Evolutionary conservation across 352 stramenopile genomes (phyloP), one percentile per base, ranked within the genome.

Genomic region (Globisporangium splendens): DNA sequence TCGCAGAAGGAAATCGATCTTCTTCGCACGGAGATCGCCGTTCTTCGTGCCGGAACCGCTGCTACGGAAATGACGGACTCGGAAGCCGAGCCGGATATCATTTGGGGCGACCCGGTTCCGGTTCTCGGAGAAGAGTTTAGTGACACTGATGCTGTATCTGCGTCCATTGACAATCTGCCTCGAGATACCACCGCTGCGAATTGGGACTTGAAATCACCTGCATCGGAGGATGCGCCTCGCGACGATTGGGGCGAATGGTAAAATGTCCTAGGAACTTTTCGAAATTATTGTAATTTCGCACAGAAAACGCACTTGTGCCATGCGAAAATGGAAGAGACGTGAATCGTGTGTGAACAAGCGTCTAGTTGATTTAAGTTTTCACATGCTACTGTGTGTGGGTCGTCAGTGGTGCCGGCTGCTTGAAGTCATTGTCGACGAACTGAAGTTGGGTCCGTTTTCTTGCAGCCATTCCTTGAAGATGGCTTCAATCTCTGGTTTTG

Each of bases 401-500:
- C 46, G 21, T 38, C 49, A 58, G 14, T 52, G 52, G 18, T 52
- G 52, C 31, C 53, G 51, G 39, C 22, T 53, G 5, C 17, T 43
- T 18, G 59, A 46, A 18, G 22, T 20, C 28, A 44, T 57, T 8
- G 59, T 42, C 1, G 38, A 33, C n/a, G 18, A 33, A 17, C 46
- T 52, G 62, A 91, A 91, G 52, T 65, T 77, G 2, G 62, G 63
- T 14, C 70, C 72, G 39, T 88, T 88, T 53, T 84, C 79, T 39
- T 93, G 83, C 10, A 90, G 57, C 83, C 83, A 93, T 22, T 89
- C 77, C n/a, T 60, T 81, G 63, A 84, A 91, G n/a, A 85, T 77
- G 1, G 63, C 63, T 28, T 95, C 86, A 20, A 92, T 83, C 50
- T 92, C 83, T 22, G 83, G 52, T 12, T 71, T 61, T 14, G 86